A percentile compares a stretch with the other conserved stretches of the same genome.
phyloP scores from a whole-genome alignment of 208 protist species.

The Wallacemonas sp. region DNA sequence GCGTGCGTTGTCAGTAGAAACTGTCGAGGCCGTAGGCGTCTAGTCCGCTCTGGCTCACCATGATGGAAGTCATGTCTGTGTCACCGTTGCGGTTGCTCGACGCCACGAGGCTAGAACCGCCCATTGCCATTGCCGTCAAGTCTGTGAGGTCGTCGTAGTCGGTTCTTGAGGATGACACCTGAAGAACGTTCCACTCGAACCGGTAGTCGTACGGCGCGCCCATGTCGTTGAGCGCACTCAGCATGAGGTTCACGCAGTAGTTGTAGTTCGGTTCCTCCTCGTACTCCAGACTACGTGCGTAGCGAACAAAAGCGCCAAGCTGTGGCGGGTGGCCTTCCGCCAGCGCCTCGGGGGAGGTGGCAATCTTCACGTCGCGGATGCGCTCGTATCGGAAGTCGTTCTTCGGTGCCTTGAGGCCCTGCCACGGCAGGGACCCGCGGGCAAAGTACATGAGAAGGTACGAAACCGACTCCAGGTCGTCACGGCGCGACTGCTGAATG shows the following conservation, averaged over 20 bases:
- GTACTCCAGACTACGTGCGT: slow-evolving; percentile 60
- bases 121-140: slow-evolving; percentile 22
- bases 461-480: slow-evolving; percentile 79
- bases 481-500: slow-evolving; percentile 89
- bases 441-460: slow-evolving; percentile 99
- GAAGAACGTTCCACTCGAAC: slow-evolving; percentile 48
- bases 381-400: slow-evolving; percentile 31
- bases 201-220: slow-evolving; percentile 56
- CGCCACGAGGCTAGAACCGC: slow-evolving; percentile 22
- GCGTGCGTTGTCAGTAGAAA: slow-evolving; percentile 2
- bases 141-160: not conserved
- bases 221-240: slow-evolving; percentile 24
- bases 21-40: slow-evolving; percentile 39
- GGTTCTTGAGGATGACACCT: not conserved
- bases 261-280: slow-evolving; percentile 76
- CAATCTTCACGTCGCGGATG: slow-evolving; percentile 63
- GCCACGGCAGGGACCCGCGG: slow-evolving; percentile 97
- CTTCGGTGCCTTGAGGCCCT: slow-evolving; percentile 59
- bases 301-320: slow-evolving; percentile 52
- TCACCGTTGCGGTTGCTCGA: slow-evolving; percentile 17
- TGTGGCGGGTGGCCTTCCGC: slow-evolving; percentile 50
- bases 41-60: not conserved
- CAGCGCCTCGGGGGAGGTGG: slow-evolving; percentile 46
- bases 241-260: slow-evolving; percentile 53
- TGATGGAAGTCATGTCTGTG: not conserved